Evolutionary conservation across 345 rosid genomes (phyloP).

Genomic region (Rubroshorea leprosula): DNA sequence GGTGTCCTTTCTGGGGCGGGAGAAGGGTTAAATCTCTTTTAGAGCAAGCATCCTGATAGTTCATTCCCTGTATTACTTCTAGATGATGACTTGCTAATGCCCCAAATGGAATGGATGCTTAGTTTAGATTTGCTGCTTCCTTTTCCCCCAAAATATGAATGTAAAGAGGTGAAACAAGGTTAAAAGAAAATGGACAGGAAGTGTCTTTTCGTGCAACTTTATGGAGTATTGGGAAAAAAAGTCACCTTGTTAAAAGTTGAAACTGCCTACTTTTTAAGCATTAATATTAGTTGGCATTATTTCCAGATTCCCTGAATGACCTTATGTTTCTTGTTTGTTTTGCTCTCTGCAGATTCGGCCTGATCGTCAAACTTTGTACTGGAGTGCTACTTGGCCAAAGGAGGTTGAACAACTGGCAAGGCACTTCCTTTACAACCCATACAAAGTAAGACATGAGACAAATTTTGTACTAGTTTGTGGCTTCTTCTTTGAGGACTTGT

Average conservation of each 20-base stretch:
- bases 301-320: not conserved
- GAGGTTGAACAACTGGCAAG: constrained; percentile 89
- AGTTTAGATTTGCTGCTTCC: not conserved
- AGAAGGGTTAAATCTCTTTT: too few relatives aligned
- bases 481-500: not conserved
- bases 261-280: not conserved
- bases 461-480: not conserved
- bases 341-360: constrained; percentile 70
- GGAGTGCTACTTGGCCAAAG: constrained; percentile 99
- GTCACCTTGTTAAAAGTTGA: not conserved
- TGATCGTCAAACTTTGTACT: constrained; percentile 95
- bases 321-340: constrained; percentile 8
- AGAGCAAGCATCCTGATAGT: too few relatives aligned
- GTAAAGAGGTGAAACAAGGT: too few relatives aligned
- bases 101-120: too few relatives aligned
- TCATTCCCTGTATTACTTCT: too few relatives aligned
- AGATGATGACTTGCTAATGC: too few relatives aligned
- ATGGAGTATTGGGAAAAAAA: too few relatives aligned
- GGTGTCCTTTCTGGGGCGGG: too few relatives aligned
- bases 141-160: too few relatives aligned
- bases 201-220: too few relatives aligned
- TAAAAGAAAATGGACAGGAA: too few relatives aligned
- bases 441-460: constrained; percentile 58
- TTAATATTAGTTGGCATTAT: not conserved
- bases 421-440: constrained; percentile 89